phyloP scores from a whole-genome alignment of 2,329 filamentous ascomycete species.

The Claviceps cyperi region DNA sequence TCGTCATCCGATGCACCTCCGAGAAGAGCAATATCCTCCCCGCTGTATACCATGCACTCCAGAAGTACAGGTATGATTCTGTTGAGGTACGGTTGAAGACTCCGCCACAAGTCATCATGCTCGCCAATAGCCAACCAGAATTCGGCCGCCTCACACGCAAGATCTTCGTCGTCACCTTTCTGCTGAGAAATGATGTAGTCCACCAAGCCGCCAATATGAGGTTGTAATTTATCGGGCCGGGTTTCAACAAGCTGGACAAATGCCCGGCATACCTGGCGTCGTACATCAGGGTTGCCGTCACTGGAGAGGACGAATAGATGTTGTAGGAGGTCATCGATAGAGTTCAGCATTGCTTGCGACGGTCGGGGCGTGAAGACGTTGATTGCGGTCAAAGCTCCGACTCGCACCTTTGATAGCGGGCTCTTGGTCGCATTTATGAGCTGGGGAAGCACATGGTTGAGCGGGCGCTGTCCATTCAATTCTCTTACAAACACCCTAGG shows the following conservation, averaged over 20 bases:
- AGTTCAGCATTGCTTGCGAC: conserved; percentile 65
- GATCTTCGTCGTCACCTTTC: conserved; percentile 70
- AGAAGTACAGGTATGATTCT: conserved; percentile 85
- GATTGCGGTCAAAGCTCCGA: conserved; percentile 67
- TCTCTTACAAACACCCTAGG: conserved; percentile 73
- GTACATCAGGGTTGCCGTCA: conserved; percentile 67
- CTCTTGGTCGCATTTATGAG: conserved; percentile 76
- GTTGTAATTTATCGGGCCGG: conserved; percentile 76
- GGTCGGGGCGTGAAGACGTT: conserved; percentile 85
- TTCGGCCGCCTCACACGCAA: conserved; percentile 88
- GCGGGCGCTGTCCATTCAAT: conserved; percentile 74
- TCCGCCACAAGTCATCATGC: conserved; percentile 63
- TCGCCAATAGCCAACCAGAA: conserved; percentile 95
- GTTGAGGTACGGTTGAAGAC: conserved; percentile 61
- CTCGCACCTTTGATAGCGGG: conserved; percentile 60
- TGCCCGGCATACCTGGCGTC: conserved; percentile 81
- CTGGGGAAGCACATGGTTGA: conserved; percentile 80
- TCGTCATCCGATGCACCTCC: conserved; percentile 80
- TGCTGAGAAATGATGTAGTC: conserved; percentile 91
- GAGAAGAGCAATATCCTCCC: conserved; percentile 78
- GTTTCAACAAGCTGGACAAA: conserved; percentile 89
- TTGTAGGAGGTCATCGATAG: conserved; percentile 67
- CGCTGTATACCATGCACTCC: conserved; percentile 90
- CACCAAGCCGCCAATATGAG: conserved; percentile 75
- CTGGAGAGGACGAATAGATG: conserved; percentile 69